Evolutionary conservation across 164 flowering plant genomes (phyloP), one percentile per base, ranked within the genome.

Genomic region (Magnolia officinalis): DNA sequence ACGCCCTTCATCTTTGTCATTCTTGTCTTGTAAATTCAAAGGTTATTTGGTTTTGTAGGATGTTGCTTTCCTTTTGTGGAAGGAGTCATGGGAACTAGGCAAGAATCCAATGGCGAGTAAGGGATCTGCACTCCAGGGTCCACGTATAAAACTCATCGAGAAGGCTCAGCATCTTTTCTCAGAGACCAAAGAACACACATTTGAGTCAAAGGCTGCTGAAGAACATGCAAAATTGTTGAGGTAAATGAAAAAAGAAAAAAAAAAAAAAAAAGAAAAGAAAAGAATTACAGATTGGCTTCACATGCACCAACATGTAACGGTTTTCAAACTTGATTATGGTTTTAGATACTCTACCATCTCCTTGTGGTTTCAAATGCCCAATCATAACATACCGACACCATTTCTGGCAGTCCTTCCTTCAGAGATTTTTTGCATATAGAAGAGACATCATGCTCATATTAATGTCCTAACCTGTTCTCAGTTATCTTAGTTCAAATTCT

Each of bases 191-290:
- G 99, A 93, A 72, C 92, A 93, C 75, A 77, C 75, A 0, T 93
- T 95, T 78, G 99, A 95, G 85, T 85, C 97, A 50, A 95, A 93
- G 83, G 98, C 97, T 69, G 98, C 98, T 73, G 98, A 95, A 81
- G 99, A 95, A 83, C 99, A 95, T 88, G 93, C 97, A 67, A 95
- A 90, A 77, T 84, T 95, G 81, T 81, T 95, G 80, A 87, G 93
- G 99, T 92, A 81, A 80, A 19, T 16, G 10, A 18, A 75, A 26
- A 26, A 21, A 6, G 23, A 11, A 65, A 24, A 1, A 23, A 18
- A 75, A 1, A 26, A 21, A 6, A 50, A 11, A 65, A 24, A 75
- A 1, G 1, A 21, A 6, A 50, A 11, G 50, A 24, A 21, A 66
- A 24, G 11, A 55, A 55, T 55, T 37, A 37, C 45, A 37, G 45